Conservation (phyloP, 441 rosid species). For the Erodium texanum region DNA sequence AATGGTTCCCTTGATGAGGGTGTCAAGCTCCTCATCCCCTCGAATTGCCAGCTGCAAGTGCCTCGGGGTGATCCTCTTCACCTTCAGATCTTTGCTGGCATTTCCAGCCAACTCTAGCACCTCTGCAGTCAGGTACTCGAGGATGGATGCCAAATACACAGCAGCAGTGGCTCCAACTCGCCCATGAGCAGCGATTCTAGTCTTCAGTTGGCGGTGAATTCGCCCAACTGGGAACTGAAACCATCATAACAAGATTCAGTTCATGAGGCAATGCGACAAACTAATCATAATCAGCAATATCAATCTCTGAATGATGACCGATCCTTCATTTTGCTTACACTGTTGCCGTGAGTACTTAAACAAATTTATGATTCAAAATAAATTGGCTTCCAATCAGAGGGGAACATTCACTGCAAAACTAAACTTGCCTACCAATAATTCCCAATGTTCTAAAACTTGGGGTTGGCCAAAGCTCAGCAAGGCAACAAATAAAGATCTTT, state of each 20-base stretch:
- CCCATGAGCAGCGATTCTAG: conserved; percentile 55
- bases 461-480: no score
- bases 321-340: no score
- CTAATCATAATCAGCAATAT: neutral
- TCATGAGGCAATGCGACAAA: neutral
- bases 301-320: no score
- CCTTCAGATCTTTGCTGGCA: conserved; percentile 89
- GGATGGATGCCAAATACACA: conserved; percentile 73
- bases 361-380: neutral
- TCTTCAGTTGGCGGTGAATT: conserved; percentile 75
- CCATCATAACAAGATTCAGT: neutral
- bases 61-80: conserved; percentile 89
- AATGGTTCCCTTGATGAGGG: conserved; percentile 91
- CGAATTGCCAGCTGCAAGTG: conserved; percentile 88
- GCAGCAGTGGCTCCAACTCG: conserved; percentile 94
- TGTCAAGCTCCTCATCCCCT: conserved; percentile 92
- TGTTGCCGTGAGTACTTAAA: neutral
- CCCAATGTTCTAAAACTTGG: no score
- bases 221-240: conserved; percentile 82
- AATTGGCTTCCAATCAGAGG: neutral
- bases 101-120: conserved; percentile 90
- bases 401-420: neutral
- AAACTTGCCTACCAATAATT: neutral
- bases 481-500: no score
- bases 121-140: conserved; percentile 81